Base-by-base conservation (phyloP, 139 green algal species). In the Chlorella sp. region DNA sequence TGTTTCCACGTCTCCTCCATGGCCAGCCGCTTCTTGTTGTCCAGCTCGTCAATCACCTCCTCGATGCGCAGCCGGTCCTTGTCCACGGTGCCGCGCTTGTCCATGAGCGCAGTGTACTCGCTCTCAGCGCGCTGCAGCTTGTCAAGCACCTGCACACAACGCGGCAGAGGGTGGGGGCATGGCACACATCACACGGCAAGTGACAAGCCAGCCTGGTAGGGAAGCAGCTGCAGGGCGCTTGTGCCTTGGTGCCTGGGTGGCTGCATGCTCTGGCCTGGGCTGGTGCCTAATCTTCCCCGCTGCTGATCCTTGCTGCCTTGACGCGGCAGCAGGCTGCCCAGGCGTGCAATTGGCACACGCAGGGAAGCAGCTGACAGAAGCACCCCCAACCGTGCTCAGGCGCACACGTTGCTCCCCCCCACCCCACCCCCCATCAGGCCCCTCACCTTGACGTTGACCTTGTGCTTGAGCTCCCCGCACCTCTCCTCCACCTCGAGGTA, bases 1-100 rank as follows among this genome's bases (percentile, higher is more conserved):
- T 97, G 95, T 32, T 81, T 49, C 96, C 96, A 99, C 14, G 93
- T 97, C 49, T 85, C 77, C 62, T 91, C 73, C 71, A 99, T 85
- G 20, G 90, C 87, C 67, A 88, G 81, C 14, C 83, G 80, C 85
- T 97, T 98, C 88, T 99, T 98, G 69, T 96, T 87, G 66, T 99
- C 95, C 72, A 99, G 85, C 82, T 98, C 87, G 5, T 78, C 71
- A 62, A 99, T 99, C 42, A 72, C 42, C 55, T 79, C 59, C 32
- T 42, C 17, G 3, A 80, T 64, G 36, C 74, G 69, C 74, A 72
- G 14, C 31, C 62, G 51, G 62, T 80, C 74, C 1, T 80, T 75
- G 67, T 75, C 74, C 60, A 80, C 82, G 49, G 76, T 79, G 26
- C 60, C 67, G 27, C 73, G 70, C 82, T 97, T 97, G 22, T 86